Base-by-base conservation (phyloP, 108 stramenopile species). In the Hondaea fermentalgiana region DNA sequence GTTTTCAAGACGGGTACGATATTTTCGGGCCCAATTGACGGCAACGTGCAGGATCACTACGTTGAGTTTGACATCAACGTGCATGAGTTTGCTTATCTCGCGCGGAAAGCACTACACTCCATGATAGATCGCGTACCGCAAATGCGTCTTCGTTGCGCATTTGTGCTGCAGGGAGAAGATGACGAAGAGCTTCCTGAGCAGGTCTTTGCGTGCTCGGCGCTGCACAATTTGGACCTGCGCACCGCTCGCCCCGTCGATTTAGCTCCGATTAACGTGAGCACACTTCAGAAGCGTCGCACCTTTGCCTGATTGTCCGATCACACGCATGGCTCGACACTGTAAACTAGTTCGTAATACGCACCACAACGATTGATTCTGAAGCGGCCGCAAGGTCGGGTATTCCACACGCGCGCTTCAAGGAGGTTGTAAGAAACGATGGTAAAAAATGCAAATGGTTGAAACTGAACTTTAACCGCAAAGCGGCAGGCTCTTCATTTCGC, bases 101-200 rank as follows among this genome's bases (percentile, higher is more conserved):
- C 91, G 44, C 88, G 88, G 35, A 88, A 87, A 17, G 87, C 88
- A 5, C 49, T 91, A 17, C 72, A 88, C 29, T 45, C 72, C 23
- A 57, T 91, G 53, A n/a, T 72, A 21, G 72, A 72, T 21, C 43
- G 58, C n/a, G 87, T 72, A 4, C 60, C 44, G 28, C 44, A 69
- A 8, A 89, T 91, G 76, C 44, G 42, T n/a, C 88, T 91, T 47
- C 60, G 57, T 10, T 58, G 89, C 29, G 91, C 88, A 5, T 91
- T 89, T 72, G 87, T 89, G 6, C 28, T 91, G 12, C 88, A 91
- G 58, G 89, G 89, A 16, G 29, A 88, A 5, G 42, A 55, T 4
- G 91, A 91, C 23, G 51, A 45, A 28, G 91, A 91, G 89, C 91
- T 91, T 6, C 91, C 91, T 5, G 91, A 91, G 55, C 17, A n/a